Evolutionary conservation across 495 filamentous ascomycete genomes (phyloP).

Genomic region (Penicillium arizonense): DNA sequence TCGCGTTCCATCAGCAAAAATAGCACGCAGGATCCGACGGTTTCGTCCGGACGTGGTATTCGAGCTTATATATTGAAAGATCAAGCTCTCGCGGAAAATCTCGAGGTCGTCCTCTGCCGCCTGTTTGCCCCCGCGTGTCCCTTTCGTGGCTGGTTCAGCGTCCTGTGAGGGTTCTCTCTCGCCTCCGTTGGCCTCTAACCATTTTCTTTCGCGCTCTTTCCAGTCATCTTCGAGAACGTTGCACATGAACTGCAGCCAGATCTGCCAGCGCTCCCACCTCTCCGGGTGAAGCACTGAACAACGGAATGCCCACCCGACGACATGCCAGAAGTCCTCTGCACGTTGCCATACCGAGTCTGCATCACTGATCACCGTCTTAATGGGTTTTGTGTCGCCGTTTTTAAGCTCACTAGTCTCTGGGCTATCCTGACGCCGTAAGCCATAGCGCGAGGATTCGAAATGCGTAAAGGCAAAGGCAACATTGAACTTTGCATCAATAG

Average conservation of each 20-base stretch:
- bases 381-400: constrained; percentile 40
- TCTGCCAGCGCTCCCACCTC: constrained; percentile 80
- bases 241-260: constrained; percentile 80
- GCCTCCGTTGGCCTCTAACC: constrained; percentile 8
- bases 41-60: constrained; percentile 37
- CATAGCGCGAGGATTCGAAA: constrained; percentile 34
- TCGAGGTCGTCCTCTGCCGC: constrained; percentile 26
- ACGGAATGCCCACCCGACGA: constrained; percentile 90
- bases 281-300: constrained; percentile 70
- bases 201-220: constrained; percentile 46
- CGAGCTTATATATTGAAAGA: constrained; percentile 51
- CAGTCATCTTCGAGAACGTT: constrained; percentile 76
- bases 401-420: constrained; percentile 2
- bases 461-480: constrained; percentile 55
- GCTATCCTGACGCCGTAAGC: constrained; percentile 25
- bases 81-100: constrained; percentile 49
- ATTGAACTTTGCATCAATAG: constrained; percentile 44
- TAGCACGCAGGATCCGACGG: constrained; percentile 57
- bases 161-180: constrained; percentile 11
- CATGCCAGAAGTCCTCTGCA: constrained; percentile 84
- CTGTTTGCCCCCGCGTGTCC: neutral
- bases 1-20: constrained; percentile 60
- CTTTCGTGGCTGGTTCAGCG: neutral
- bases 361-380: constrained; percentile 55
- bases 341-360: constrained; percentile 67